Percentiles rank a stretch among this genome's conserved stretches.
These are phyloP conservation scores for Rubroboletus satanas DNA, from an alignment of 768 basidiomycete species.

Conservation along the genomic window DNA sequence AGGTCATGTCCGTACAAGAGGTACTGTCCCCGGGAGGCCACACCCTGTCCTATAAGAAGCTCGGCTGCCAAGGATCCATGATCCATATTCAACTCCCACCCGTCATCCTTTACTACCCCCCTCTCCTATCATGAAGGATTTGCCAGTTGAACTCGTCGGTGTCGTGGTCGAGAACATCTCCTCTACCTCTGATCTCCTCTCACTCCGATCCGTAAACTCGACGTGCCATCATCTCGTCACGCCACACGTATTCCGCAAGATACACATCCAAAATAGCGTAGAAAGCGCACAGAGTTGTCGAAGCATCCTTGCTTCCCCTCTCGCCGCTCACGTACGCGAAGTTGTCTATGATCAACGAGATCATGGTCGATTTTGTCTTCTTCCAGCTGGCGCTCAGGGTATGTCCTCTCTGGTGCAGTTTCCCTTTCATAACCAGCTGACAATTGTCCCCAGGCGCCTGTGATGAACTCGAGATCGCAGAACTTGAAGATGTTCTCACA, in stretches of 20 bases:
- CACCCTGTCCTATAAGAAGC: constrained; percentile 6
- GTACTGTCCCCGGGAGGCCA: not conserved
- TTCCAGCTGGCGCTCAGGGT: constrained; percentile 16
- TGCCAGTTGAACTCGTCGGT: constrained; percentile 29
- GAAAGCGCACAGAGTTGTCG: constrained; percentile 25
- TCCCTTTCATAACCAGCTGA: not conserved
- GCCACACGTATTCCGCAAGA: constrained; percentile 19
- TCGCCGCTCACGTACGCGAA: constrained; percentile 25
- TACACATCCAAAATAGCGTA: constrained; percentile 25
- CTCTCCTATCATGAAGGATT: constrained; percentile 16
- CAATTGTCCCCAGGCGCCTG: constrained; percentile 8
- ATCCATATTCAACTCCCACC: not conserved
- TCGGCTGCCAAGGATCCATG: no score
- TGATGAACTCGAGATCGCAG: constrained; percentile 30
- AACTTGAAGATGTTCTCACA: constrained; percentile 29
- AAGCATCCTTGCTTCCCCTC: constrained; percentile 22
- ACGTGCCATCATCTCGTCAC: constrained; percentile 26
- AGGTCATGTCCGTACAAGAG: not conserved
- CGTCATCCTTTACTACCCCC: not conserved
- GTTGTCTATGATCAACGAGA: constrained; percentile 31
- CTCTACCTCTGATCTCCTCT: constrained; percentile 26
- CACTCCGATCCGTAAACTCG: constrained; percentile 27
- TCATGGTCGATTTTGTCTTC: constrained; percentile 22
- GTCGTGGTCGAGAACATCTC: constrained; percentile 22
- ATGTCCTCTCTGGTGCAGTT: not conserved